phyloP scores from a whole-genome alignment of 495 filamentous ascomycete genomes.

The Pyrenopolyporus hunteri region DNA sequence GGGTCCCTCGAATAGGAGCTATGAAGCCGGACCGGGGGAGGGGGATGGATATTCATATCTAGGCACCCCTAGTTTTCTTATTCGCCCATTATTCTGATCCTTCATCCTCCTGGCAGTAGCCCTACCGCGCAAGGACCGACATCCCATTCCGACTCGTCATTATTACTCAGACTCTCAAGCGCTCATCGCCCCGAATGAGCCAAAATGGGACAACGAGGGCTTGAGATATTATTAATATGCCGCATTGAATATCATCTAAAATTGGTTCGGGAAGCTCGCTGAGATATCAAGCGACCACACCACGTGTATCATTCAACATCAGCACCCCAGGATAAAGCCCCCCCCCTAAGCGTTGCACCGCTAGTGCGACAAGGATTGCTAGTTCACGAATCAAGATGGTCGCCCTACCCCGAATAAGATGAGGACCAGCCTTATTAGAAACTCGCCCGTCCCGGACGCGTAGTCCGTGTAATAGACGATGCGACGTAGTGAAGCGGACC shows the following conservation, averaged over 20 bases:
- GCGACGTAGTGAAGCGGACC: conserved; percentile 26
- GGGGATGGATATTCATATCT: conserved; percentile 14
- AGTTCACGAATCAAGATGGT: conserved; percentile 22
- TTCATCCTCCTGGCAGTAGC: conserved; percentile 23
- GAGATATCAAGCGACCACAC: conserved; percentile 11
- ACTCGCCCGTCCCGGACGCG: conserved; percentile 12
- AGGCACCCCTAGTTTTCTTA: not conserved
- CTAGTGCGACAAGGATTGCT: conserved; percentile 19
- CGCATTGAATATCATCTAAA: conserved; percentile 18
- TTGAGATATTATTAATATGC: conserved; percentile 24
- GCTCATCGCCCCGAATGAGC: not conserved
- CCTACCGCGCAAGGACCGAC: conserved; percentile 2
- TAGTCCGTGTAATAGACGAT: conserved; percentile 17
- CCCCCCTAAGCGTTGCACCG: conserved; percentile 16
- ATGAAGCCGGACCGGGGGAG: conserved; percentile 14
- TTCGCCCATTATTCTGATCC: conserved; percentile 19
- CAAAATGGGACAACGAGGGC: not conserved
- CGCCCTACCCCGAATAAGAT: conserved; percentile 23
- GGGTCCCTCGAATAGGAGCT: conserved; percentile 14
- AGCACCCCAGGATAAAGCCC: not conserved
- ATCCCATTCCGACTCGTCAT: conserved; percentile 21
- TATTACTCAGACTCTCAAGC: conserved; percentile 4
- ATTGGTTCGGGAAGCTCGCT: conserved; percentile 10
- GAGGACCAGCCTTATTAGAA: conserved; percentile 27
- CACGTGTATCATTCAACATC: conserved; percentile 21